Evolutionary conservation across 139 green algal species (phyloP).

Genomic region (Volvox africanus): DNA sequence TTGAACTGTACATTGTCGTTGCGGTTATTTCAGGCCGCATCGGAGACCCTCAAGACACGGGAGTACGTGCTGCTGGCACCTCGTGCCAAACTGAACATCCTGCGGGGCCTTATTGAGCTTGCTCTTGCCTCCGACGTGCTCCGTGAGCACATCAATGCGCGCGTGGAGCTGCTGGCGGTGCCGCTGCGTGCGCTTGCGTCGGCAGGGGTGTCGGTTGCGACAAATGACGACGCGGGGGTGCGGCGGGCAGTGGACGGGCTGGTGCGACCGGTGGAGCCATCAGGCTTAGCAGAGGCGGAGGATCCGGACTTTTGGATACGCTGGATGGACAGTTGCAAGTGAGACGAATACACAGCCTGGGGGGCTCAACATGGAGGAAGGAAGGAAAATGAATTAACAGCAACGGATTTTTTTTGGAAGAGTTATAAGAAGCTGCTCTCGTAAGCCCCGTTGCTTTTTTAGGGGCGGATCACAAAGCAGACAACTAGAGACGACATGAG

Average conservation of each 20-base stretch:
- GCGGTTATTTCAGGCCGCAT: slow-evolving; percentile 45
- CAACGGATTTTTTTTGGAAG: no score
- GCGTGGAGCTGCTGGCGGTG: slow-evolving; percentile 66
- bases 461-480: no score
- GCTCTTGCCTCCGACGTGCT: slow-evolving; percentile 74
- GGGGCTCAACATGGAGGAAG: no score
- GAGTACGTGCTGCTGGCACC: slow-evolving; percentile 77
- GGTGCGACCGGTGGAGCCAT: background rate
- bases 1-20: background rate
- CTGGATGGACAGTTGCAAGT: slow-evolving; percentile 58
- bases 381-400: no score
- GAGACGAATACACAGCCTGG: background rate
- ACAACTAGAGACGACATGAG: no score
- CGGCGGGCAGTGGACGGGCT: slow-evolving; percentile 30
- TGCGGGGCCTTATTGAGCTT: slow-evolving; percentile 72
- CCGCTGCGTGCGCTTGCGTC: background rate
- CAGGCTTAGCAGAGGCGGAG: slow-evolving; percentile 10
- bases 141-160: slow-evolving; percentile 64
- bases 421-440: no score
- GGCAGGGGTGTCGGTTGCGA: background rate
- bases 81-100: slow-evolving; percentile 70
- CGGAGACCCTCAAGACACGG: slow-evolving; percentile 47
- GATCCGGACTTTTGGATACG: slow-evolving; percentile 42
- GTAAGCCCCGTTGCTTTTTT: no score
- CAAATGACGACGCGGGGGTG: slow-evolving; percentile 1